These are phyloP conservation scores for Skeletonema marinoi DNA, from an alignment of 108 stramenopile species.

Conservation along the genomic window DNA sequence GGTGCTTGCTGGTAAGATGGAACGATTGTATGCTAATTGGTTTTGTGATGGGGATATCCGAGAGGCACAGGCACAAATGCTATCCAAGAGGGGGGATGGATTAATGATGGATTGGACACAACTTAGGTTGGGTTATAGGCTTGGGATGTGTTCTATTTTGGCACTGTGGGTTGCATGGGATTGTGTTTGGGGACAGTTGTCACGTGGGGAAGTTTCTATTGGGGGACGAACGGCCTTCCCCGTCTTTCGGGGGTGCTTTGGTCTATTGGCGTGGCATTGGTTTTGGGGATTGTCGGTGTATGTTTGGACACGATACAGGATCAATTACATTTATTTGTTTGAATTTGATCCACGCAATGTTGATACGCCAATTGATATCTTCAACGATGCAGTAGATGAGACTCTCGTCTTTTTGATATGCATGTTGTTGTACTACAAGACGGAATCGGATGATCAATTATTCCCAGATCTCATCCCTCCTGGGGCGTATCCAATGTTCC, in stretches of 20 bases:
- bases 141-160: constrained; percentile 91
- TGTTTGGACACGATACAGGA: constrained; percentile 79
- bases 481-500: constrained; percentile 76
- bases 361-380: constrained; percentile 72
- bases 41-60: constrained; percentile 86
- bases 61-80: constrained; percentile 88
- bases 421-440: constrained; percentile 83
- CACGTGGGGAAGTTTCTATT: constrained; percentile 68
- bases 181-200: constrained; percentile 82
- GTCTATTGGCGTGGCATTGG: constrained; percentile 89
- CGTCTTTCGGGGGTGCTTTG: constrained; percentile 90
- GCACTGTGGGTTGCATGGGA: constrained; percentile 95
- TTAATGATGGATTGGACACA: constrained; percentile 93
- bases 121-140: constrained; percentile 83
- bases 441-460: constrained; percentile 63
- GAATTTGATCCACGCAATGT: constrained; percentile 85
- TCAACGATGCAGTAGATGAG: constrained; percentile 85
- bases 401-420: constrained; percentile 71
- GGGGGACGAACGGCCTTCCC: constrained; percentile 87
- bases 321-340: constrained; percentile 93
- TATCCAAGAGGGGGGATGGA: constrained; percentile 90
- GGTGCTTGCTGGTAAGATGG: constrained; percentile 47
- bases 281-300: constrained; percentile 90
- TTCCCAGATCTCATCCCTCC: constrained; percentile 80
- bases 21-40: constrained; percentile 77